phyloP scores from a whole-genome alignment of 2,329 filamentous ascomycete genomes.

The Phaeoacremonium minimum region DNA sequence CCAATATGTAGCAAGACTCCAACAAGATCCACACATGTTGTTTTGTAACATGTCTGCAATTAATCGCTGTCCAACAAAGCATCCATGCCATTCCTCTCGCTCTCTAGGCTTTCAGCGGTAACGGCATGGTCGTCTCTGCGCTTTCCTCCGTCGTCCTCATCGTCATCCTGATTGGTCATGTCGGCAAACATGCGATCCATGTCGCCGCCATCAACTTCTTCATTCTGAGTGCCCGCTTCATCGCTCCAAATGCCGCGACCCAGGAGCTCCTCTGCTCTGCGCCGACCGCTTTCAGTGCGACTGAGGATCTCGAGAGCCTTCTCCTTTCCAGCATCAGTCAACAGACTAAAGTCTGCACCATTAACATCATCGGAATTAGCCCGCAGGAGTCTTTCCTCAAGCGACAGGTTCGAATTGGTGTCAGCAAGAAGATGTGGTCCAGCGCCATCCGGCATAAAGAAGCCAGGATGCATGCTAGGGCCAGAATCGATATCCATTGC shows the following conservation, averaged over 20 bases:
- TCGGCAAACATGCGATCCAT: slow-evolving; percentile 54
- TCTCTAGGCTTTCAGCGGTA: slow-evolving; percentile 38
- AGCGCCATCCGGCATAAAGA: slow-evolving; percentile 31
- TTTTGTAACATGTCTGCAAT: too few species aligned
- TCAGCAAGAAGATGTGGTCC: slow-evolving; percentile 37
- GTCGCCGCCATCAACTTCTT: slow-evolving; percentile 37
- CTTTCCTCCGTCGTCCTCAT: slow-evolving; percentile 33
- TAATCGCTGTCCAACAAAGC: slow-evolving; percentile 38
- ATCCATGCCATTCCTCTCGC: slow-evolving; percentile 41
- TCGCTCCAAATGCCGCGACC: slow-evolving; percentile 42
- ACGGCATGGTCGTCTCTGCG: slow-evolving; percentile 13
- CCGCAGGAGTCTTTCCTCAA: slow-evolving; percentile 47
- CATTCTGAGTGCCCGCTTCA: slow-evolving; percentile 2
- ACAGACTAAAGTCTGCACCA: slow-evolving; percentile 37
- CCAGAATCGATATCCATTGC: slow-evolving; percentile 33
- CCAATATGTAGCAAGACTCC: too few species aligned
- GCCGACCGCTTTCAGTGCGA: slow-evolving; percentile 44
- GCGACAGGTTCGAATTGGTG: slow-evolving; percentile 32
- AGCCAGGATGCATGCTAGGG: slow-evolving; percentile 33
- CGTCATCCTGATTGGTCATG: slow-evolving; percentile 49
- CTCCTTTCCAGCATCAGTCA: slow-evolving; percentile 37
- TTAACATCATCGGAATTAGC: slow-evolving; percentile 26
- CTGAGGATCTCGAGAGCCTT: slow-evolving; percentile 49
- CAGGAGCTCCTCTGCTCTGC: slow-evolving; percentile 46
- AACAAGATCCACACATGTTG: too few species aligned